Evolutionary conservation across 768 basidiomycete species (phyloP).

Genomic region (Amanita pseudoporphyria): DNA sequence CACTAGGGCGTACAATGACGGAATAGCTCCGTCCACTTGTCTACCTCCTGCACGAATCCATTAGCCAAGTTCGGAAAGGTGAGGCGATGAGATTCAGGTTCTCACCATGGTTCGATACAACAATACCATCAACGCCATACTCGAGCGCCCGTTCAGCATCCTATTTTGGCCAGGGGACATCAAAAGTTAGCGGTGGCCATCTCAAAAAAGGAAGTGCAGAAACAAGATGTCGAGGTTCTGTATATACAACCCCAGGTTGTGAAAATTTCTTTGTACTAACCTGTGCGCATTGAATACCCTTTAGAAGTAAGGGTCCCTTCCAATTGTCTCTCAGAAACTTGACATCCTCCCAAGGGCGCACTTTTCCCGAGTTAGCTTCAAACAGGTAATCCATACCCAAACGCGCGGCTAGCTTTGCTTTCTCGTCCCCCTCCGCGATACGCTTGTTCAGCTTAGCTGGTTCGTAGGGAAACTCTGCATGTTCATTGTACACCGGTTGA

Average conservation of each 20-base stretch:
- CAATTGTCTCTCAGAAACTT: constrained; percentile 60
- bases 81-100: not conserved
- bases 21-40: constrained; percentile 71
- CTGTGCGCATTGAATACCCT: constrained; percentile 62
- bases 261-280: constrained; percentile 25
- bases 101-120: constrained; percentile 76
- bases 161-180: constrained; percentile 13
- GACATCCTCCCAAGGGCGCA: constrained; percentile 63
- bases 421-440: constrained; percentile 36
- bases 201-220: not conserved
- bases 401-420: constrained; percentile 25
- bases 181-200: not conserved
- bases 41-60: constrained; percentile 41
- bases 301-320: constrained; percentile 70
- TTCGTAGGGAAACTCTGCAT: constrained; percentile 51
- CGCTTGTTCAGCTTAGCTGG: constrained; percentile 33
- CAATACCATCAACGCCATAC: constrained; percentile 56
- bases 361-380: constrained; percentile 54
- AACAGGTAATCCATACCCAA: constrained; percentile 56
- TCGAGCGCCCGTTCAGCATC: constrained; percentile 67
- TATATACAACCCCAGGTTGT: not conserved
- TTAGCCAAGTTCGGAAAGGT: not conserved
- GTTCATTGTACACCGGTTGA: constrained; percentile 31
- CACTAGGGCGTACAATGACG: constrained; percentile 63
- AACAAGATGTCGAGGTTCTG: not conserved